phyloP scores from a whole-genome alignment of 225 moss, liverwort and hornwort species.

The Pleurozium schreberi region DNA sequence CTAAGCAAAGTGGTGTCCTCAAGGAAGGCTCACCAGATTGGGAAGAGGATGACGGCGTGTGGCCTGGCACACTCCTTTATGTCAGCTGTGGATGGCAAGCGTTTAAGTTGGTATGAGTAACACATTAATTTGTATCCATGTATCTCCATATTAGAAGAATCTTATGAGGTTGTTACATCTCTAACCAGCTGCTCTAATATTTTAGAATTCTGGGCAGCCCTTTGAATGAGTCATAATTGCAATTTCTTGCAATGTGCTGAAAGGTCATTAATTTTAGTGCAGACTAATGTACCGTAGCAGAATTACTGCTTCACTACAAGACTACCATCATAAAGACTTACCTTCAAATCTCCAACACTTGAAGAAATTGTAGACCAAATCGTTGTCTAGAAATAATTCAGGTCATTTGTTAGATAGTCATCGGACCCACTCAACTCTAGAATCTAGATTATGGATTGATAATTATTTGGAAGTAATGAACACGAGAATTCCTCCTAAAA shows the following conservation, averaged over 20 bases:
- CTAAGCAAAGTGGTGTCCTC: constrained; percentile 52
- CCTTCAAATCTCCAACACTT: background rate
- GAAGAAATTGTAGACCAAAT: background rate
- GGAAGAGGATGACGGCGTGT: constrained; percentile 44
- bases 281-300: background rate
- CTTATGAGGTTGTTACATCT: background rate
- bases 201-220: background rate
- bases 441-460: background rate
- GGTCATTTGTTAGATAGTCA: background rate
- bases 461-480: background rate
- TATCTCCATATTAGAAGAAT: background rate
- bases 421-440: background rate
- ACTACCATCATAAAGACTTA: background rate
- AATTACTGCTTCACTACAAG: background rate
- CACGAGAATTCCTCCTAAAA: background rate
- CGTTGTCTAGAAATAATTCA: background rate
- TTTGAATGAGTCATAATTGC: background rate
- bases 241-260: background rate
- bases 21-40: constrained; percentile 38
- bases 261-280: background rate
- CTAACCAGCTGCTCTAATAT: background rate
- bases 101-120: constrained; percentile 57
- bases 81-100: constrained; percentile 99
- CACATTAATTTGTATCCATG: background rate
- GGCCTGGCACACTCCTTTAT: constrained; percentile 80